Base-by-base conservation (phyloP, 345 rosid genomes). In the Aurinia saxatilis region DNA sequence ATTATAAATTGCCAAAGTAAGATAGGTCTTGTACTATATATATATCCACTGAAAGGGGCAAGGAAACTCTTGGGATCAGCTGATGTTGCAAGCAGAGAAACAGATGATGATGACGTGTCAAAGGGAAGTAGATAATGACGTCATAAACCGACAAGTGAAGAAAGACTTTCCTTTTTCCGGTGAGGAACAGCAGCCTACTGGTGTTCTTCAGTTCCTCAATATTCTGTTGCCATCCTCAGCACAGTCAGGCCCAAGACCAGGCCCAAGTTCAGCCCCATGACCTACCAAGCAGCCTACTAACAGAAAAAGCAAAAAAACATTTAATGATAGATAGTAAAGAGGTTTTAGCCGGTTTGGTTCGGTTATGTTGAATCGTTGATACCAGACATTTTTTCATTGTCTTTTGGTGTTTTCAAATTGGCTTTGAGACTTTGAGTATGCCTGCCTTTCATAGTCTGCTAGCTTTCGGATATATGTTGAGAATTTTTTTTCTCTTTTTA, bases 11-110 rank as follows among this genome's bases (percentile, higher is more conserved):
- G 4, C 25, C 25, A 1, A 21, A 21, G 25, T 21, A 21, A 21
- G 25, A n/a, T n/a, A 21, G 25, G 25, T 21, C 25, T 27, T 27
- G 5, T 27, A 23, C 5, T 3, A 0, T 23, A 23, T 5, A 31
- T 15, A 18, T 54, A 3, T n/a, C n/a, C n/a, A 19, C 15, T 19
- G 21, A 4, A 49, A 63, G 39, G 50, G 13, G n/a, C 46, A 65
- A 55, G 63, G 63, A 45, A 45, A 48, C 39, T 35, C 39, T 46
- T 54, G 63, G 63, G 56, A 66, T 37, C 55, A 65, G 31, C 47
- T 66, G 50, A 63, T 51, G 62, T 38, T 54, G 31, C 63, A 66
- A 31, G 59, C 63, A 36, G 63, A 66, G 38, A 66, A 30, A 45
- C 71, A 36, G 38, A 46, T 56, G 40, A n/a, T 37, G 48, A 39